Percentiles rank a stretch among this genome's conserved stretches.
Evolutionary conservation across 148 eudicot genomes (phyloP).

Genomic region (Silene conica): DNA sequence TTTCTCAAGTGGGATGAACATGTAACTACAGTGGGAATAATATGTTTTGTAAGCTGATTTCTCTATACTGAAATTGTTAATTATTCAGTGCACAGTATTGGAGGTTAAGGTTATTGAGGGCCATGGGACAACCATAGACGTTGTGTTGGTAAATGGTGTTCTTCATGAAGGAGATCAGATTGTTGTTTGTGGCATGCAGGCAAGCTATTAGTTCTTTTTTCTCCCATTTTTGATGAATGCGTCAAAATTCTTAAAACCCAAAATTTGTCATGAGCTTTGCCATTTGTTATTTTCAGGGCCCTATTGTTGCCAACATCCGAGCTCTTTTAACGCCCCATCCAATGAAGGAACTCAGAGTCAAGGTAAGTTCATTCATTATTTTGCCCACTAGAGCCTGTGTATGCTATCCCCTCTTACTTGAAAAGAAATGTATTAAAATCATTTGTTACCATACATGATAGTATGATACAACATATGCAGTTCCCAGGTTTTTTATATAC

Average conservation of each 20-base stretch:
- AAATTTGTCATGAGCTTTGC: background rate
- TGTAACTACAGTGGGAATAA: no score
- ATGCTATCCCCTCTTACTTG: no score
- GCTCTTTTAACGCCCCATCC: slow-evolving; percentile 95
- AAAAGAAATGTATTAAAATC: no score
- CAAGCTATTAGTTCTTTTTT: slow-evolving; percentile 18
- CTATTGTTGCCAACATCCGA: slow-evolving; percentile 77
- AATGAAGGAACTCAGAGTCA: slow-evolving; percentile 93
- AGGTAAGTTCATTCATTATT: slow-evolving; percentile 38
- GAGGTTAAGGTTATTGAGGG: slow-evolving; percentile 96
- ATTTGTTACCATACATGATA: no score
- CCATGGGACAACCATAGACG: slow-evolving; percentile 89
- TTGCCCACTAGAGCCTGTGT: no score
- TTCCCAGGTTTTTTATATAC: no score
- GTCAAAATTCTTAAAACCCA: background rate
- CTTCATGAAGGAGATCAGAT: slow-evolving; percentile 92
- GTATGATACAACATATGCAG: no score
- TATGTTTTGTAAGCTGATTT: slow-evolving; percentile 7
- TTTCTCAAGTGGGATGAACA: no score
- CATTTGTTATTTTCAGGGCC: slow-evolving; percentile 48
- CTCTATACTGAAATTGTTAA: slow-evolving; percentile 13
- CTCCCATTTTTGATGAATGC: background rate
- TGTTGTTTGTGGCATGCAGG: slow-evolving; percentile 93
- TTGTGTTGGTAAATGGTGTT: slow-evolving; percentile 78
- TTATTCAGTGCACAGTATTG: slow-evolving; percentile 86